Base-by-base conservation (phyloP, 1,139 yeast species). In the Saccharomyces uvarum region DNA sequence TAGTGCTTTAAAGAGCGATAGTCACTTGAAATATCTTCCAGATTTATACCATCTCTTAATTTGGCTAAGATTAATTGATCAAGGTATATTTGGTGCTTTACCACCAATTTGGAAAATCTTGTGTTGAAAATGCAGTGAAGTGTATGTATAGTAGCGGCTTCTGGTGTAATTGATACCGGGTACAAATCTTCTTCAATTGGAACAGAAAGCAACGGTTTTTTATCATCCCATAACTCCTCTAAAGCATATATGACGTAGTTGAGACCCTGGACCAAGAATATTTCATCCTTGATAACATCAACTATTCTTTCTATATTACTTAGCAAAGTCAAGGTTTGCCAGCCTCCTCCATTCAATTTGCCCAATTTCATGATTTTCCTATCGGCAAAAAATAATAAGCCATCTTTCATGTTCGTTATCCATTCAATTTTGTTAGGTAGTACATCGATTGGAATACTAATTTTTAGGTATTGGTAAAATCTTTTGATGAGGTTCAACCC, bases 81-180 rank as follows among this genome's bases (percentile, higher is more conserved):
- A 19, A 70, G 58, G 49, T 65, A 65, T 31, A 69, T 67, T 31
- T 59, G 60, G 52, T 63, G 66, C 27, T 63, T 62, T 8, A 65
- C 54, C 9, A 59, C 59, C 48, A 66, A 48, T 53, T 61, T 67
- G 16, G 59, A 58, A 33, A 56, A 54, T 27, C 54, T 49, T 11
- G 54, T 29, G 24, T 58, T 60, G 50, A 61, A 61, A 19, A 62
- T 54, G 50, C 65, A 61, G 27, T 63, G 61, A 21, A 68, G 48
- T 14, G 68, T 62, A 52, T 66, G 67, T 8, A 63, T 50, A 5
- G 64, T 63, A 1, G 71, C 67, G 5, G 67, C 52, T 26, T 63
- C 66, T 1, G 68, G 61, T 2, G 69, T 60, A 2, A 67, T 54
- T 6, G 64, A 58, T 8, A 67, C 57, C 3, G 72, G 72, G 49